Percentiles rank a stretch among this genome's conserved stretches.
These are phyloP conservation scores for Primulina tabacum DNA, from an alignment of 257 asterid species.

Conservation along the genomic window DNA sequence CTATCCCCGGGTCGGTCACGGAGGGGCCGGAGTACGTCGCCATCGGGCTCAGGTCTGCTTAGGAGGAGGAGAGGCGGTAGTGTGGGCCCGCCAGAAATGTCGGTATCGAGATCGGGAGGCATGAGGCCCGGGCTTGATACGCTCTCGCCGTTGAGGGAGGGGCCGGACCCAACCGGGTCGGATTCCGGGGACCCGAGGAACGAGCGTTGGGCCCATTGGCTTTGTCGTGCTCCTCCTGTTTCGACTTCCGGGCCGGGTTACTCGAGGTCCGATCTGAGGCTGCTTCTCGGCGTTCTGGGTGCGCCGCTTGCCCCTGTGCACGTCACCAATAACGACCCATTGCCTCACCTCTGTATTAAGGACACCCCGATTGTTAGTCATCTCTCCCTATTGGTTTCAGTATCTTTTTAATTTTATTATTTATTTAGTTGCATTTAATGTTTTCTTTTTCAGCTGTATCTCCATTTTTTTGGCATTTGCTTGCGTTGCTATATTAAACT, in stretches of 20 bases:
- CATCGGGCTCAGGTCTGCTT: slow-evolving; percentile 56
- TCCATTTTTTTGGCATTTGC: too few species aligned
- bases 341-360: slow-evolving; percentile 69
- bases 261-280: slow-evolving; percentile 60
- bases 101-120: slow-evolving; percentile 60
- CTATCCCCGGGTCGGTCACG: slow-evolving; percentile 62
- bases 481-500: too few species aligned
- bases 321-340: slow-evolving; percentile 58
- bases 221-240: slow-evolving; percentile 60
- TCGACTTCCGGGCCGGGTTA: slow-evolving; percentile 44
- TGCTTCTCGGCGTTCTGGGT: slow-evolving; percentile 70
- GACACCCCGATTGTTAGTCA: slow-evolving; percentile 71
- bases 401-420: too few species aligned
- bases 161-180: slow-evolving; percentile 68
- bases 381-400: slow-evolving; percentile 3
- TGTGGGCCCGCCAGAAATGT: slow-evolving; percentile 45
- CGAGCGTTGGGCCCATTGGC: slow-evolving; percentile 70
- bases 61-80: slow-evolving; percentile 46
- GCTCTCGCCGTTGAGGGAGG: slow-evolving; percentile 65
- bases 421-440: neutral
- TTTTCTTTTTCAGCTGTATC: neutral
- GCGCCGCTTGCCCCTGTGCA: slow-evolving; percentile 78
- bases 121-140: slow-evolving; percentile 54
- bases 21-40: slow-evolving; percentile 56
- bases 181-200: slow-evolving; percentile 43